phyloP scores from a whole-genome alignment of 1,284 basidiomycete genomes.

The Trichosporon inkin region DNA sequence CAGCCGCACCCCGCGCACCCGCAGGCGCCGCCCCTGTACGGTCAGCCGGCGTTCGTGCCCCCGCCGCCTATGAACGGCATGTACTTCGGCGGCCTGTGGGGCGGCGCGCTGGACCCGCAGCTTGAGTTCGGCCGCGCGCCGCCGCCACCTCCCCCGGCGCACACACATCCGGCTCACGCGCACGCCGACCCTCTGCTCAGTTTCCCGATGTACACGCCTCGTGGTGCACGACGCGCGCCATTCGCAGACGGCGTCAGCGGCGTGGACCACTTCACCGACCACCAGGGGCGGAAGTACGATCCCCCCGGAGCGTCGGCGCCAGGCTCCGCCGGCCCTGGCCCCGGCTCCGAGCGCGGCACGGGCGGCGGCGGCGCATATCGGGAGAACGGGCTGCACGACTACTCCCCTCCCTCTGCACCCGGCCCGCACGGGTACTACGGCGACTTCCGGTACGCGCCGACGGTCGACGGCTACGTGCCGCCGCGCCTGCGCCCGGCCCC shows the following conservation, averaged over 20 bases:
- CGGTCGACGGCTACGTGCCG: constrained; percentile 14
- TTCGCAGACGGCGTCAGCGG: neutral
- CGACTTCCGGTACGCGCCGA: constrained; percentile 3
- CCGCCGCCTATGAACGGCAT: constrained; percentile 3
- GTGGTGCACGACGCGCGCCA: neutral
- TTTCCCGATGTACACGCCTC: neutral
- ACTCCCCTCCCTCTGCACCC: neutral
- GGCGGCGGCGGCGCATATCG: neutral
- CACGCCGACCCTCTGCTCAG: neutral
- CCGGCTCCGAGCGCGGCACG: neutral
- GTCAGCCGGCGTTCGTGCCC: neutral
- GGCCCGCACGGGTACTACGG: constrained; percentile 1
- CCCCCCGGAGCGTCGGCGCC: neutral
- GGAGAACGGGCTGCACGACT: constrained; percentile 4
- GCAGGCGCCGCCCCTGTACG: neutral
- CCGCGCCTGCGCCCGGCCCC: constrained; percentile 5
- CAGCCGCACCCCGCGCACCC: neutral
- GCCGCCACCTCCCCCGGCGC: neutral
- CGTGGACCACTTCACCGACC: neutral
- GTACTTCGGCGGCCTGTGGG: constrained; percentile 1
- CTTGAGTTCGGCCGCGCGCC: neutral
- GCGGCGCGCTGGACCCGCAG: neutral
- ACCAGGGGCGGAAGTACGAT: neutral
- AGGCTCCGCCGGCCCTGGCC: neutral
- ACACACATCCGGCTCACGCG: neutral